Evolutionary conservation across 2,329 filamentous ascomycete genomes (phyloP), one percentile per base, ranked within the genome.

Genomic region (Ophiostoma sp.): DNA sequence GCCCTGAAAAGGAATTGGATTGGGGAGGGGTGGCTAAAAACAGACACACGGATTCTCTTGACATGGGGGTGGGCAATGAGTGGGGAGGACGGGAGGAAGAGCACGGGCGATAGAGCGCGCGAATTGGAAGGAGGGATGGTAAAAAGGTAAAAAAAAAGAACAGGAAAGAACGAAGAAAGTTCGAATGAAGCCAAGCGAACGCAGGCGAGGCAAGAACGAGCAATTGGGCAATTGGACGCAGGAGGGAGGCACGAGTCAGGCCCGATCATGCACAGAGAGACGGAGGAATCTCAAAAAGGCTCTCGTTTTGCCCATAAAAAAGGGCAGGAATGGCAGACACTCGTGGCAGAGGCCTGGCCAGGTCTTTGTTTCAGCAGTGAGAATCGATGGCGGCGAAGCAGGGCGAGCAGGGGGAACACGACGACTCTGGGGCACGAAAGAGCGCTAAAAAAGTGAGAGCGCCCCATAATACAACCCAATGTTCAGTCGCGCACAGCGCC

Each of bases 381-480:
- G 33, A 39, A 42, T 25, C 8, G 9, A 25, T 6, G 59, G 33
- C 59, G 22, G 22, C 22, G 39, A 25, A 17, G 28, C 28, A 25
- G 4, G 9, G 22, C 19, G 4, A n/a, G 45, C 22, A 55, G 45
- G 42, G 39, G 42, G 42, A 31, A 42, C 31, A 52, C 42, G 42
- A 36, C 66, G 45, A 52, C 66, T 69, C 42, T 69, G 66, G 45
- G 66, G 45, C 66, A 48, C 19, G 28, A 28, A 22, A 25, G 9
- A 69, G 28, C 66, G 52, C 66, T 52, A 55, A 69, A 36, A 57
- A 45, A 42, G 33, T 33, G 48, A 70, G 45, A n/a, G 33, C 36
- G 33, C 68, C 28, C 31, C 39, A 11, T 15, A 42, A 42, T 42
- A 45, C 7, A 15, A 45, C 39, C 7, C 39, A 19, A 15, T 19